These are phyloP conservation scores for Puccinia brachypodii DNA, from an alignment of 1,284 basidiomycete genomes.

Conservation along the genomic window DNA sequence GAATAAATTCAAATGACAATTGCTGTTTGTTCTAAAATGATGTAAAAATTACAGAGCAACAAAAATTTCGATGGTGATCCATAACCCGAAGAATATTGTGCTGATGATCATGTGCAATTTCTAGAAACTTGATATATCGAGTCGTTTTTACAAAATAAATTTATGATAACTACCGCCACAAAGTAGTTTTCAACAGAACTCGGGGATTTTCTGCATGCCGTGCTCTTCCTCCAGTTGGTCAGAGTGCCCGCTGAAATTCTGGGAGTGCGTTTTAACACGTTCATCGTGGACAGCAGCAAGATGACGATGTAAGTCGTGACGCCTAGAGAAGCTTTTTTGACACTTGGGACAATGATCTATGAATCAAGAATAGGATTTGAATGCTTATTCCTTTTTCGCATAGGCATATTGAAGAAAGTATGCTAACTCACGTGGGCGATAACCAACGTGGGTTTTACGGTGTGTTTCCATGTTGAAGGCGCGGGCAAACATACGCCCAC, in stretches of 20 bases:
- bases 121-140: too few relatives aligned
- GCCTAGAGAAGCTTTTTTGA: conserved; percentile 42
- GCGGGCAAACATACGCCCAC: conserved; percentile 47
- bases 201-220: background rate
- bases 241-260: background rate
- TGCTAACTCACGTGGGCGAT: conserved; percentile 43
- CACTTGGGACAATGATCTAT: conserved; percentile 42
- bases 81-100: too few relatives aligned
- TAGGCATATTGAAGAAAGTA: background rate
- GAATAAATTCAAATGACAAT: too few relatives aligned
- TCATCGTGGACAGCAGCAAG: conserved; percentile 47
- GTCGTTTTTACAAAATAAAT: too few relatives aligned
- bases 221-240: background rate
- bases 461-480: conserved; percentile 49
- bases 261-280: background rate
- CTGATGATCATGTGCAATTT: too few relatives aligned
- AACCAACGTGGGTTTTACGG: conserved; percentile 47
- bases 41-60: too few relatives aligned
- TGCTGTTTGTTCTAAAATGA: too few relatives aligned
- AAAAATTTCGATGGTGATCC: too few relatives aligned
- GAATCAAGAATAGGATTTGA: background rate
- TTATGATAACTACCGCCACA: background rate
- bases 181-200: background rate
- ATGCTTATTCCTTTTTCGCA: background rate
- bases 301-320: conserved; percentile 47